Base-by-base conservation (phyloP, 257 asterid genomes). In the Ilex asprella region DNA sequence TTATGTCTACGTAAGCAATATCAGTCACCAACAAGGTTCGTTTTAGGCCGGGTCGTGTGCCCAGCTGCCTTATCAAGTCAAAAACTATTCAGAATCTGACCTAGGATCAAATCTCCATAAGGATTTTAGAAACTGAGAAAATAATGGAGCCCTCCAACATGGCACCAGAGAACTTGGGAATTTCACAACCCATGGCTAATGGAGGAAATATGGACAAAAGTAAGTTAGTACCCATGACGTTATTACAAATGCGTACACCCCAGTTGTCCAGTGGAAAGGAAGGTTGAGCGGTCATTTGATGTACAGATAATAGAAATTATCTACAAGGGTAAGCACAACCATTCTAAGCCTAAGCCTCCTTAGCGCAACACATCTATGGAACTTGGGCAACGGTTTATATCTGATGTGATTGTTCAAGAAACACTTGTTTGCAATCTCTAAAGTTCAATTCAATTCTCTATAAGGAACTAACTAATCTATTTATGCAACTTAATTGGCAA, bases 161-260 rank as follows among this genome's bases (percentile, higher is more conserved):
- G 47, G 55, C 58, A 15, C 47, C 56, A 46, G 81, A 59, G 65
- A 80, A 32, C 68, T 49, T 65, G 54, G 84, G 72, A 12, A 61
- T 73, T 30, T 56, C 63, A 9, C 14, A 73, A 21, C 77, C 59
- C 58, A 55, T 75, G 10, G 62, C 56, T 30, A 67, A 35, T 46
- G 66, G 59, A 80, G 96, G 69, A 91, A 91, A 71, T 91, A 91
- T 62, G 96, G 98, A 55, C 96, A 91, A 76, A 91, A 91, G 70
- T 88, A 78, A 70, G 98, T 91, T 31, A 91, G 65, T 79, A 67
- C 66, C 91, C 94, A 39, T 80, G 96, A 78, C 88, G 98, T 70
- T 91, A 88, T 69, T 88, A 82, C 76, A 91, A 88, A 64, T 91
- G 98, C 55, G 86, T 96, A 5, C 73, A 82, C 68, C 91, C 87